Conservation (phyloP, 352 stramenopile genomes). For the Phytopythium cucurbitacearum region DNA sequence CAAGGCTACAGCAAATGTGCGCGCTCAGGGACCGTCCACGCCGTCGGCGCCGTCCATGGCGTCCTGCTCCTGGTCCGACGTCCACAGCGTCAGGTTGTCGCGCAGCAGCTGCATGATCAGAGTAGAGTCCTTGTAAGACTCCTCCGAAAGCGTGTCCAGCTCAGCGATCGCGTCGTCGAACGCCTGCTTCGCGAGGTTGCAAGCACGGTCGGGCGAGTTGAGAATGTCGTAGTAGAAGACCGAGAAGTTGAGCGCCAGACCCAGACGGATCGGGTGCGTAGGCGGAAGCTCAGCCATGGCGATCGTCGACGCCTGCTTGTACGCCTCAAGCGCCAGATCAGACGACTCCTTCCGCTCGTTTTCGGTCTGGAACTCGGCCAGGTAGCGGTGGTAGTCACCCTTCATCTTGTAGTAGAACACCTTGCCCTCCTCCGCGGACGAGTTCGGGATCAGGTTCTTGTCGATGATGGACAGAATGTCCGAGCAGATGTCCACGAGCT, state of each 20-base stretch:
- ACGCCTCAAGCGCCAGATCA: slow-evolving; percentile 71
- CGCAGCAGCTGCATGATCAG: slow-evolving; percentile 99
- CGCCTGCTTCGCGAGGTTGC: slow-evolving; percentile 93
- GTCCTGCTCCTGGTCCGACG: slow-evolving; percentile 92
- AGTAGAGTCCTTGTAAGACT: slow-evolving; percentile 99
- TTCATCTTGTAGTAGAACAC: slow-evolving; percentile 99
- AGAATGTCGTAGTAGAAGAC: slow-evolving; percentile 99
- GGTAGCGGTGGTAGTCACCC: slow-evolving; percentile 99
- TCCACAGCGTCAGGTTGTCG: slow-evolving; percentile 99
- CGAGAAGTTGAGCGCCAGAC: slow-evolving; percentile 98
- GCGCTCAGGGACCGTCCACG: slow-evolving; percentile 19
- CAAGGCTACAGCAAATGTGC: too few relatives aligned
- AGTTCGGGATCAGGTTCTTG: slow-evolving; percentile 97
- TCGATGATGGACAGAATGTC: slow-evolving; percentile 98
- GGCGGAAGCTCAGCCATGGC: slow-evolving; percentile 95
- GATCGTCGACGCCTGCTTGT: slow-evolving; percentile 86
- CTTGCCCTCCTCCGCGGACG: slow-evolving; percentile 96
- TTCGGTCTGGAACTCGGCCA: slow-evolving; percentile 97
- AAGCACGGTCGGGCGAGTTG: slow-evolving; percentile 93
- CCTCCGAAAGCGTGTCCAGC: slow-evolving; percentile 98
- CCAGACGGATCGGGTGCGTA: slow-evolving; percentile 98
- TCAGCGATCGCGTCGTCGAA: slow-evolving; percentile 99
- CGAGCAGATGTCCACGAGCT: slow-evolving; percentile 97
- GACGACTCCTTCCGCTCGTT: slow-evolving; percentile 94
- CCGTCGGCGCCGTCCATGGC: slow-evolving; percentile 87